A percentile compares a stretch with the other conserved stretches of the same genome.
Conservation (phyloP, 768 basidiomycete genomes). For the Zangia roseola region DNA sequence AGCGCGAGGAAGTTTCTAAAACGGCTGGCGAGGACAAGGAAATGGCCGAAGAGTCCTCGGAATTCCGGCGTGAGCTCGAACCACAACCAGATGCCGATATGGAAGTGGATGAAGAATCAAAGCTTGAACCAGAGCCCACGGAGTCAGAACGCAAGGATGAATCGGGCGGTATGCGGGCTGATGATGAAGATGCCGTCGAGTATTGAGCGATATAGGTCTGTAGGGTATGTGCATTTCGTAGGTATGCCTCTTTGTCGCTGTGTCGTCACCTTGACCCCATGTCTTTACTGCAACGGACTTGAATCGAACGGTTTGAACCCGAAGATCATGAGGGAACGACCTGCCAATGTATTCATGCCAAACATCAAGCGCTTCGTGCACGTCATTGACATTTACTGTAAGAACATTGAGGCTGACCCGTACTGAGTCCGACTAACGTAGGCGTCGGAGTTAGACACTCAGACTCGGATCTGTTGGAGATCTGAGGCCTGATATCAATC, state of each 20-base stretch:
- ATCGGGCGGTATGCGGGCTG: conserved; percentile 52
- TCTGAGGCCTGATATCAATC: too few relatives aligned
- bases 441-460: too few relatives aligned
- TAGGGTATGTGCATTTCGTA: conserved; percentile 31
- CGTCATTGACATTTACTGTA: too few relatives aligned
- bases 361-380: too few relatives aligned
- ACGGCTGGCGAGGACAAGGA: conserved; percentile 34
- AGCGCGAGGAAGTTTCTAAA: conserved; percentile 38
- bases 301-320: conserved; percentile 3
- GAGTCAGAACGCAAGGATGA: conserved; percentile 55
- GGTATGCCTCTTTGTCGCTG: conserved; percentile 15
- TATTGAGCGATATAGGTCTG: conserved; percentile 42
- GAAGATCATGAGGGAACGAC: neutral
- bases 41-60: conserved; percentile 30
- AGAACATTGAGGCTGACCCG: too few relatives aligned
- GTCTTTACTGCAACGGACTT: conserved; percentile 9
- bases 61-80: conserved; percentile 18
- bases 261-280: conserved; percentile 18
- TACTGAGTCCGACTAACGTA: too few relatives aligned
- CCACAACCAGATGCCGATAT: conserved; percentile 28
- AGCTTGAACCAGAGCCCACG: conserved; percentile 32
- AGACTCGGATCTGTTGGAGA: too few relatives aligned
- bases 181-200: conserved; percentile 82
- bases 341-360: too few relatives aligned
- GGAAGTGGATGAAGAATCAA: conserved; percentile 38